Conservation (phyloP, 177 flowering plant species). For the Vitis hybrid region DNA sequence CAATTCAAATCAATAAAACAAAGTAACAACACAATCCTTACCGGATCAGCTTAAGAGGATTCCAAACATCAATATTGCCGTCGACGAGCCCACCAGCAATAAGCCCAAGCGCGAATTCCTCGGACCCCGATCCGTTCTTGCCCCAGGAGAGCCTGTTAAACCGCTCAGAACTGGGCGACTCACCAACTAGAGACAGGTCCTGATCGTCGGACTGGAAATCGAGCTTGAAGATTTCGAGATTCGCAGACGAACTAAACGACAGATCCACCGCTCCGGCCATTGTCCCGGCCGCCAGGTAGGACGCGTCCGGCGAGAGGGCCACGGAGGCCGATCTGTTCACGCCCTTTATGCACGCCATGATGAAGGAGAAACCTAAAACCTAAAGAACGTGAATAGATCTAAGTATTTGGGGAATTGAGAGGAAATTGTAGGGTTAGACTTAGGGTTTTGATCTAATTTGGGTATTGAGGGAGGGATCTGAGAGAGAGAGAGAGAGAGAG, state of each 20-base stretch:
- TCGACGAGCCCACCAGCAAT: constrained; percentile 95
- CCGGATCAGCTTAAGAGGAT: constrained; percentile 70
- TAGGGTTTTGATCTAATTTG: too few species aligned
- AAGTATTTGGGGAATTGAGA: too few species aligned
- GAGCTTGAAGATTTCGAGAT: constrained; percentile 82
- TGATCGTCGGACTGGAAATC: constrained; percentile 85
- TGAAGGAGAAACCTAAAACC: neutral
- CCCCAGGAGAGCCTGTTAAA: constrained; percentile 93
- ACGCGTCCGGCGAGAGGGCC: constrained; percentile 86
- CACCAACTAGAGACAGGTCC: constrained; percentile 62
- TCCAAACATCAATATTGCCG: constrained; percentile 84
- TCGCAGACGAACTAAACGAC: constrained; percentile 86
- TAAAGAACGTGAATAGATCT: neutral
- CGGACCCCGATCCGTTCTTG: constrained; percentile 56
- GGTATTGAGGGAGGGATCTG: too few species aligned
- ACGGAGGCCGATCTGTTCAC: constrained; percentile 83
- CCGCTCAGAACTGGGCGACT: constrained; percentile 70
- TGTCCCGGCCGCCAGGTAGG: constrained; percentile 92
- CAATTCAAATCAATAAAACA: constrained; percentile 1
- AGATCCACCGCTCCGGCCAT: constrained; percentile 98
- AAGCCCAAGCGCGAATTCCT: constrained; percentile 66
- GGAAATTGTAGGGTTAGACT: too few species aligned
- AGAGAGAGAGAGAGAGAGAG: too few species aligned
- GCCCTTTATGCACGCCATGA: constrained; percentile 78
- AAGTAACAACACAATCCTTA: constrained; percentile 20